These are phyloP conservation scores for Cutaneotrichosporon curvatum DNA, from an alignment of 1,284 basidiomycete genomes.

Conservation along the genomic window DNA sequence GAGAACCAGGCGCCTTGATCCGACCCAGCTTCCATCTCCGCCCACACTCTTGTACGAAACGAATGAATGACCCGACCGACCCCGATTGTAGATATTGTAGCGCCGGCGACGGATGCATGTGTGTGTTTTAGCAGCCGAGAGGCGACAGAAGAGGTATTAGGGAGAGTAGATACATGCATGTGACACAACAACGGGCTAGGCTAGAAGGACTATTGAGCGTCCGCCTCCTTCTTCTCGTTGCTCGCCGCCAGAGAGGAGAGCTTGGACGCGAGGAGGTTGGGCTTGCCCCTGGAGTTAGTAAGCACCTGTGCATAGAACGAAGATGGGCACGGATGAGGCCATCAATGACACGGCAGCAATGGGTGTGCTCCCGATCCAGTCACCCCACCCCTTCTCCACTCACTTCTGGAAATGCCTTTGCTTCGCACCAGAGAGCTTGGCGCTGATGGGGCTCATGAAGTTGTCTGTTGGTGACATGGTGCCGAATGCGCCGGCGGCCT, in stretches of 20 bases:
- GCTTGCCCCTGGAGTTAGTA: conserved; percentile 23
- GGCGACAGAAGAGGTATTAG: no score
- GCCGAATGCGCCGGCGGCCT: conserved; percentile 32
- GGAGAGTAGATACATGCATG: background rate
- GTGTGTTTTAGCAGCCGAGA: no score
- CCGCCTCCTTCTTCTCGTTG: conserved; percentile 4
- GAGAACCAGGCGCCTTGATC: background rate
- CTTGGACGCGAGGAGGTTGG: conserved; percentile 33
- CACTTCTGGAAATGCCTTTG: conserved; percentile 87
- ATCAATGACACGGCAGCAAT: no score
- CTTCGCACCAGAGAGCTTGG: conserved; percentile 78
- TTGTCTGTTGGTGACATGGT: conserved; percentile 86
- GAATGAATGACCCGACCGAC: background rate
- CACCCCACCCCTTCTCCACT: conserved; percentile 31
- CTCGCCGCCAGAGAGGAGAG: conserved; percentile 34
- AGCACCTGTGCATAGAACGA: no score
- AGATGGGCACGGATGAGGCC: no score
- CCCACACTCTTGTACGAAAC: no score
- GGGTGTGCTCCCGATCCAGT: no score
- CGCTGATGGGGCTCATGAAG: conserved; percentile 78
- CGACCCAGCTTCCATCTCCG: no score
- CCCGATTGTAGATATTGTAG: background rate
- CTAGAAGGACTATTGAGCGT: background rate
- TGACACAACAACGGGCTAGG: background rate
- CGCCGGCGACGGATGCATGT: no score